Evolutionary conservation across 352 stramenopile genomes (phyloP).

Genomic region (Elongisporangium prolatum): DNA sequence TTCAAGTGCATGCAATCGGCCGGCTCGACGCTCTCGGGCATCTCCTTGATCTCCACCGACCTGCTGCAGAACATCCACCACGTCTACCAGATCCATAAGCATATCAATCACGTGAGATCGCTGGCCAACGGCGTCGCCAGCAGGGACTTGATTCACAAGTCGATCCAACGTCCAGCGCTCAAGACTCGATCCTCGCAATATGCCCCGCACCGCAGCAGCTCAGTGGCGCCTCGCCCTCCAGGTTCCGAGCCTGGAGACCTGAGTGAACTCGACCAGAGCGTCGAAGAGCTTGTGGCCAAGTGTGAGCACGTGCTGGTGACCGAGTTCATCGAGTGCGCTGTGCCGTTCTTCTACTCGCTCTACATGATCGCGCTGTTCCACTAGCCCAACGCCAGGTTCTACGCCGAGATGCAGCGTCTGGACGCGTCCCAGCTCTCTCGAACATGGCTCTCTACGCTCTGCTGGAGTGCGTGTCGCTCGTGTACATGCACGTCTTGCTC

Average conservation of each 20-base stretch:
- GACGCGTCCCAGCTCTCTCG: too few species aligned
- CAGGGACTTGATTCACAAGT: too few species aligned
- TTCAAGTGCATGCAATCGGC: not conserved
- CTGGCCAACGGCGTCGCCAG: too few species aligned
- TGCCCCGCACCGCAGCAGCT: not conserved
- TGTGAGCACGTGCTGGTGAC: conserved; percentile 30
- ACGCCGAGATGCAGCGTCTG: too few species aligned
- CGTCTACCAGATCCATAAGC: not conserved
- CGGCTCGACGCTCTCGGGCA: too few species aligned
- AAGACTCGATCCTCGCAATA: too few species aligned
- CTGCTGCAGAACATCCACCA: not conserved
- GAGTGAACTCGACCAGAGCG: not conserved
- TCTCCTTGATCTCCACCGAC: too few species aligned
- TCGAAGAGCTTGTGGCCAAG: conserved; percentile 20
- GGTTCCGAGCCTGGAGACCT: not conserved
- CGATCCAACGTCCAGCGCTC: too few species aligned
- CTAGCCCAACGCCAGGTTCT: conserved; percentile 22
- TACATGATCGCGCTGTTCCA: conserved; percentile 24
- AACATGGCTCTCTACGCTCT: not conserved
- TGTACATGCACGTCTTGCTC: not conserved
- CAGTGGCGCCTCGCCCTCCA: not conserved
- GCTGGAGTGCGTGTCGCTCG: not conserved
- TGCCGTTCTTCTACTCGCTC: conserved; percentile 22
- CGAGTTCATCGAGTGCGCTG: conserved; percentile 25
- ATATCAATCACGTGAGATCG: not conserved